phyloP scores from a whole-genome alignment of 371 early-diverging fungal species.

The Catenaria anguillulae region DNA sequence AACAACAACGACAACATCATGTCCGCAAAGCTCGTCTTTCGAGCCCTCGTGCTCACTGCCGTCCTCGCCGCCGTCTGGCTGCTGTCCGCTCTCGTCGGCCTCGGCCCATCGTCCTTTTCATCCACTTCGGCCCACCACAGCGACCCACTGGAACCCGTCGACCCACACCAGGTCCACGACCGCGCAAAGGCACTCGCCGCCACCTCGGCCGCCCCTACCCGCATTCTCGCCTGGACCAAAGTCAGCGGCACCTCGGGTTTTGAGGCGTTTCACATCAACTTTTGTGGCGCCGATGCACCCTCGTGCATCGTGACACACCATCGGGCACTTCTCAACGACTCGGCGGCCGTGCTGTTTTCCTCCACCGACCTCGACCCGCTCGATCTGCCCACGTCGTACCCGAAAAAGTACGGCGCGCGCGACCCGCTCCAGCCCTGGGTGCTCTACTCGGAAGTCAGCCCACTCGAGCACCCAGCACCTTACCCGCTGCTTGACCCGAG shows the following conservation, averaged over 20 bases:
- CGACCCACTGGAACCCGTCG: no score
- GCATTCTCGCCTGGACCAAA: not conserved
- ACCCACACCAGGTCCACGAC: no score
- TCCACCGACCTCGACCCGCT: not conserved
- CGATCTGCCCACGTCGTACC: not conserved
- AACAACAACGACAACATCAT: no score
- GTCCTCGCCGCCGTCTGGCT: no score
- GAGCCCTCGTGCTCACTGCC: no score
- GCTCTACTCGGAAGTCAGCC: not conserved
- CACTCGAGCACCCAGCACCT: not conserved
- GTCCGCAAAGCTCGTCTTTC: no score
- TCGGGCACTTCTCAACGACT: not conserved
- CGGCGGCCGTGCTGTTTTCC: not conserved
- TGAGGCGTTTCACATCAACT: not conserved
- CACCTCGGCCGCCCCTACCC: no score
- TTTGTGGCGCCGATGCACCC: not conserved
- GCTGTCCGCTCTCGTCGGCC: no score
- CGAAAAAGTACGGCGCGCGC: no score
- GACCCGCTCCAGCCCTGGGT: slow-evolving; percentile 1
- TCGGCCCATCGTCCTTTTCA: no score
- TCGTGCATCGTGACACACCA: not conserved
- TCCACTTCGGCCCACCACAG: no score
- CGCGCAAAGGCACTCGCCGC: no score
- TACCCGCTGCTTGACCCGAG: not conserved
- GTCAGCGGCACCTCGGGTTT: not conserved